Evolutionary conservation across 2,329 filamentous ascomycete genomes (phyloP).

Genomic region (Hymenoscyphus occultus): DNA sequence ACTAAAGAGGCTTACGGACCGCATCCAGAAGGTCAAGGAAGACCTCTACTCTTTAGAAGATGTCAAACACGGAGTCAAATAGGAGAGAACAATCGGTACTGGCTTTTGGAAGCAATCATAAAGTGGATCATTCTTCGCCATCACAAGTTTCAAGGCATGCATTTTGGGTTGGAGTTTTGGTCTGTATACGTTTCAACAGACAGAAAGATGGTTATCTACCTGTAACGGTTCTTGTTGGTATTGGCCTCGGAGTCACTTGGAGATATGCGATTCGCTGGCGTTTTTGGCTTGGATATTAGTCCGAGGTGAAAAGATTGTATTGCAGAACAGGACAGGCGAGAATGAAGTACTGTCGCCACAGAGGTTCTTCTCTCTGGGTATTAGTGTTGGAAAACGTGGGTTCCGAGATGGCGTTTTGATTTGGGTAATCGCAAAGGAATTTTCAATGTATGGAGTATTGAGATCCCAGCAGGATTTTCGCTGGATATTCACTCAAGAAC

Average conservation of each 20-base stretch:
- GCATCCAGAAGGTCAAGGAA: not conserved
- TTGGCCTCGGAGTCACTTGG: not conserved
- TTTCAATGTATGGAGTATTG: constrained; percentile 2
- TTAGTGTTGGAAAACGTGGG: not conserved
- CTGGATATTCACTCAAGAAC: not conserved
- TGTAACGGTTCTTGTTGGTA: not conserved
- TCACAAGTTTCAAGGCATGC: not conserved
- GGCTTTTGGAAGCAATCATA: too few relatives aligned
- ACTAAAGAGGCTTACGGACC: not conserved
- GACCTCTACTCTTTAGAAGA: not conserved
- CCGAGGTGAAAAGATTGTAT: not conserved
- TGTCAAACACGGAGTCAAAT: not conserved
- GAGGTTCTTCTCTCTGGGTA: not conserved
- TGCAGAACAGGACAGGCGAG: not conserved
- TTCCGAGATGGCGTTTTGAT: not conserved
- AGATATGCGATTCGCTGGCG: not conserved
- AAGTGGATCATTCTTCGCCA: not conserved
- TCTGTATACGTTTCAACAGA: not conserved
- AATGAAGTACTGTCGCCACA: not conserved
- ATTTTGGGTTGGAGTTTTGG: not conserved
- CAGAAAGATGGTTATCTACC: not conserved
- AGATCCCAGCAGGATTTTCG: not conserved
- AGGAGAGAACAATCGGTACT: too few relatives aligned
- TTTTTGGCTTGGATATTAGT: not conserved
- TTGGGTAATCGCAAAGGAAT: not conserved